A percentile compares a stretch with the other conserved stretches of the same genome.
phyloP scores from a whole-genome alignment of 2,329 filamentous ascomycete species.

The Curvularia sp. region DNA sequence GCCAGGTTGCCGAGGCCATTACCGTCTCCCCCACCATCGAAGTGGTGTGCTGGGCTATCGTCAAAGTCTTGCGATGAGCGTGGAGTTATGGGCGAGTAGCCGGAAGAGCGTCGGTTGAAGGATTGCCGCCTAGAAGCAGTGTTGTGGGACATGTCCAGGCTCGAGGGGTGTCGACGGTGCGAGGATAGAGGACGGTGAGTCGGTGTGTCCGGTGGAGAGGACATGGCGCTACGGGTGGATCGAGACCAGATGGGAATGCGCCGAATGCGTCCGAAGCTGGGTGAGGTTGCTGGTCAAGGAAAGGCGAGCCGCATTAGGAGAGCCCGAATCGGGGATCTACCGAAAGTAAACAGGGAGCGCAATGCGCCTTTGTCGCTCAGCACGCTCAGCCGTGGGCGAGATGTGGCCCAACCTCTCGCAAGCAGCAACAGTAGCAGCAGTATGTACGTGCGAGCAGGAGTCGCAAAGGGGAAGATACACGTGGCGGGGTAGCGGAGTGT shows the following conservation, averaged over 20 bases:
- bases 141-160: constrained; percentile 53
- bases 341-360: constrained; percentile 16
- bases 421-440: background rate
- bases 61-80: constrained; percentile 53
- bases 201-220: constrained; percentile 55
- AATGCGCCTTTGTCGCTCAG: constrained; percentile 19
- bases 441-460: background rate
- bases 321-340: constrained; percentile 24
- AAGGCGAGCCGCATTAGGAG: constrained; percentile 20
- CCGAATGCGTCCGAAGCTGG: constrained; percentile 15
- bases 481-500: constrained; percentile 20
- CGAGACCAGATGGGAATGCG: constrained; percentile 11
- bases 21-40: constrained; percentile 55
- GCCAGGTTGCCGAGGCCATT: constrained; percentile 76
- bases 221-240: constrained; percentile 37
- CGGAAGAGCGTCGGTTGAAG: constrained; percentile 54
- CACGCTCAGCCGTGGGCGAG: constrained; percentile 4
- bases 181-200: constrained; percentile 46
- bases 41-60: constrained; percentile 49
- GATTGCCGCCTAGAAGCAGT: constrained; percentile 47
- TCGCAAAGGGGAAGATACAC: constrained; percentile 4
- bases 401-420: constrained; percentile 6
- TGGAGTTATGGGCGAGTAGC: constrained; percentile 56
- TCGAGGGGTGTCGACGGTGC: constrained; percentile 52
- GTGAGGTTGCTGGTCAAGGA: constrained; percentile 13